phyloP scores from a whole-genome alignment of 257 asterid genomes.

The Cordia subcordata region DNA sequence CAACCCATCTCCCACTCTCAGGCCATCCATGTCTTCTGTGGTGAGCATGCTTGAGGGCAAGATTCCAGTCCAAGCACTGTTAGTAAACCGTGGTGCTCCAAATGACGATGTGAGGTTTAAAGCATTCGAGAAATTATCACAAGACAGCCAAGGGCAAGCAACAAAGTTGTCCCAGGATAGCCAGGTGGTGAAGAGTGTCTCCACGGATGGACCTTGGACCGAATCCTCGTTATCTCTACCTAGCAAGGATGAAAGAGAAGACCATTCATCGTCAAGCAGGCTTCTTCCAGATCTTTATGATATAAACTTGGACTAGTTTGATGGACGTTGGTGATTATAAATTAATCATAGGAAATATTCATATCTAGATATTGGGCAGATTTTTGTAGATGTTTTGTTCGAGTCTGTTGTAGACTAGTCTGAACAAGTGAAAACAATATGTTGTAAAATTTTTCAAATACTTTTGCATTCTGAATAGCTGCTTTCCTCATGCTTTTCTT shows the following conservation, averaged over 20 bases:
- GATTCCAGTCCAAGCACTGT: slow-evolving; percentile 67
- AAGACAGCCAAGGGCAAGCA: slow-evolving; percentile 51
- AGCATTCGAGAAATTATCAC: slow-evolving; percentile 57
- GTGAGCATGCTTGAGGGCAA: slow-evolving; percentile 86
- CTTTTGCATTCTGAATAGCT: too few relatives aligned
- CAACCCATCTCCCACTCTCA: slow-evolving; percentile 78
- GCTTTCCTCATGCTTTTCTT: too few relatives aligned
- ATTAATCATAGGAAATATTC: too few relatives aligned
- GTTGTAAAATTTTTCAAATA: too few relatives aligned
- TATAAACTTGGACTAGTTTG: background rate
- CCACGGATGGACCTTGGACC: slow-evolving; percentile 69
- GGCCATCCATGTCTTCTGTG: slow-evolving; percentile 82
- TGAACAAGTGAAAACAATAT: too few relatives aligned
- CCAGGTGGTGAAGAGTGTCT: slow-evolving; percentile 38
- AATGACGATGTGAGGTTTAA: slow-evolving; percentile 46
- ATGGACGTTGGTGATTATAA: background rate
- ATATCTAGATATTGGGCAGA: background rate
- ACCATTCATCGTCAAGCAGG: slow-evolving; percentile 30
- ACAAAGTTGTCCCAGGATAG: slow-evolving; percentile 37
- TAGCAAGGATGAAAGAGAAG: slow-evolving; percentile 30
- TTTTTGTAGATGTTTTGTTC: background rate
- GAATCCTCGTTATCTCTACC: slow-evolving; percentile 51
- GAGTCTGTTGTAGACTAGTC: too few relatives aligned
- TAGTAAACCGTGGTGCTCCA: slow-evolving; percentile 37
- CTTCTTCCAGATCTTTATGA: slow-evolving; percentile 33